Evolutionary conservation across 192 early-diverging fungal species (phyloP), one percentile per base, ranked within the genome.

Genomic region (Coemansia sp.): DNA sequence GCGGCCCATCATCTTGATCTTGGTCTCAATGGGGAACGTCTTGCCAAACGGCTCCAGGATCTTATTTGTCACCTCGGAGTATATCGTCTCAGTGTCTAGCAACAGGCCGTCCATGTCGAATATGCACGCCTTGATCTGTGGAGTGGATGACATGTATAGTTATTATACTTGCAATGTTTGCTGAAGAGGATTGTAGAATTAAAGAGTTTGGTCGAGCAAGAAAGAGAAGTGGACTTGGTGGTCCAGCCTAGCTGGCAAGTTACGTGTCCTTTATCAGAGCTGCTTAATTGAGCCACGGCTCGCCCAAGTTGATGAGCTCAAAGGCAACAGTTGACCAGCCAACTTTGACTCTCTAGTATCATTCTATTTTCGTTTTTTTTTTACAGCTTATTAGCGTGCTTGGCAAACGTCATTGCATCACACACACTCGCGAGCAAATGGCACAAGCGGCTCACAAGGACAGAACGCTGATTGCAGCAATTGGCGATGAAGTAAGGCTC

Each of bases 81-180:
- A 98, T 62, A 98, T 88, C 19, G 85, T 82, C 82, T 98, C 95
- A 9, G 95, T 96, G 72, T 95, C 93, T 23, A 92, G 82, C 38
- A 93, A 85, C 29, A 92, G 85, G 38, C 92, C 92, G 60, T 93
- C 92, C 91, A 93, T 93, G 59, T 93, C 91, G 70, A 93, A 93
- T 67, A 93, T 89, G 69, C 89, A 90, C 39, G 88, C 84, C 53
- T 86, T 85, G 34, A 90, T 87, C 41, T 50, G 53, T 4, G 84
- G 67, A 15, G 57, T 48, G 17, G 69, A 37, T n/a, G 70, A 38
- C 73, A 73, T 68, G 11, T 34, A 8, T 23, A 50, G 45, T 46
- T 19, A 3, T 46, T 19, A 19, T 46, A 8, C 1, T 46, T 8
- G 45, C 6, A 19, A 15, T 46, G 15, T 17, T 46, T 46, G 5